A percentile compares a stretch with the other conserved stretches of the same genome.
These are phyloP conservation scores for Jatropha multifida DNA, from an alignment of 441 rosid genomes.

Conservation along the genomic window DNA sequence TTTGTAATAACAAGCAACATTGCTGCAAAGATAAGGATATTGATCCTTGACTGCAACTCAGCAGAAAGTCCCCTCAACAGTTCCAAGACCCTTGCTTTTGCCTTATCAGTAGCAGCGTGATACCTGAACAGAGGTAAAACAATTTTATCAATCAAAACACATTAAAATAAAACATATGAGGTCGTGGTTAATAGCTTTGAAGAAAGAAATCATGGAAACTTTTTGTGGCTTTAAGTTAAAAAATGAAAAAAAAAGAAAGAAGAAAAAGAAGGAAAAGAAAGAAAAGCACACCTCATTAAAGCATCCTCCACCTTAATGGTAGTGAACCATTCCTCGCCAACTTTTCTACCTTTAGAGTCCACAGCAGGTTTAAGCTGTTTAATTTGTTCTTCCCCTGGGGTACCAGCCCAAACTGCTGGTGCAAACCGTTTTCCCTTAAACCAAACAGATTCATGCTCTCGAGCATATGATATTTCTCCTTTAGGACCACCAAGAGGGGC, in stretches of 20 bases:
- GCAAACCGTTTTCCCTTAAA: slow-evolving; percentile 88
- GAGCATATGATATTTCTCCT: slow-evolving; percentile 87
- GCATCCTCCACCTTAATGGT: slow-evolving; percentile 84
- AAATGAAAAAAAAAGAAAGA: background rate
- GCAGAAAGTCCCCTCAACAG: slow-evolving; percentile 81
- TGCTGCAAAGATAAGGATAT: slow-evolving; percentile 82
- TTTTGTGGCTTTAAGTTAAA: background rate
- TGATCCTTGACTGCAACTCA: slow-evolving; percentile 79
- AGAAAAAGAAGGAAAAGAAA: background rate
- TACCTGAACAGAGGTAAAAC: slow-evolving; percentile 50
- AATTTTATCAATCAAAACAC: slow-evolving; percentile 9
- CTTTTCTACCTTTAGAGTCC: slow-evolving; percentile 93
- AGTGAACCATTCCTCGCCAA: slow-evolving; percentile 99
- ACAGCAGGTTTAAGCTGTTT: slow-evolving; percentile 83
- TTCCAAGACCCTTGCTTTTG: slow-evolving; percentile 73
- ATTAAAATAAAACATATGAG: background rate
- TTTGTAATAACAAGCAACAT: slow-evolving; percentile 90
- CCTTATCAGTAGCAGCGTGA: slow-evolving; percentile 80
- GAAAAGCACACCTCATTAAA: slow-evolving; percentile 54
- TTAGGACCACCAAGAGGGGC: slow-evolving; percentile 81
- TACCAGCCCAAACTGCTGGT: slow-evolving; percentile 82
- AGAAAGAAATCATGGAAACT: background rate
- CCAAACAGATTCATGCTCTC: slow-evolving; percentile 96
- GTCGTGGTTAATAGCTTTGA: background rate
- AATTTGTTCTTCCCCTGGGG: slow-evolving; percentile 94